Percentiles rank a stretch among this genome's conserved stretches.
These are phyloP conservation scores for Metschnikowia continentalis DNA, from an alignment of 805 yeast species.

Conservation along the genomic window DNA sequence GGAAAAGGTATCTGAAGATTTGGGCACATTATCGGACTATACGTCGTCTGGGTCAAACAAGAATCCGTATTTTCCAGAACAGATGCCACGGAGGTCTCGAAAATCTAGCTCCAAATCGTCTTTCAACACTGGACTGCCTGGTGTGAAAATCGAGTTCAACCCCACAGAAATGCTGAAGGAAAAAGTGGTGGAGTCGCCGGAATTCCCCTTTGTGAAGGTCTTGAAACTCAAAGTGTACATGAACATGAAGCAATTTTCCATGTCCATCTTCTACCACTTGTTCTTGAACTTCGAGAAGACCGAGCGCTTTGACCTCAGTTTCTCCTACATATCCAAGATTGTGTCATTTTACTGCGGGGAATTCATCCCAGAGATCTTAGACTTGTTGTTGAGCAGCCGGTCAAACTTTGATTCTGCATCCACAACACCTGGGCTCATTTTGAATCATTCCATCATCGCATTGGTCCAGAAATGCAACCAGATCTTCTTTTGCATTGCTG, in stretches of 20 bases:
- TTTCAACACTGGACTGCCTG: conserved; percentile 2
- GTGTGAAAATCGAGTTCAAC: conserved; percentile 2
- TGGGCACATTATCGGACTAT: conserved; percentile 5
- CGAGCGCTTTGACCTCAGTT: conserved; percentile 25
- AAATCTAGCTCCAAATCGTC: not conserved
- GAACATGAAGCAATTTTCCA: conserved; percentile 24
- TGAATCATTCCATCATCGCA: conserved; percentile 37
- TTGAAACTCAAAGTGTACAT: conserved; percentile 25
- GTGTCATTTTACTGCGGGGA: conserved; percentile 24
- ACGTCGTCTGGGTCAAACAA: not conserved
- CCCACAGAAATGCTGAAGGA: conserved; percentile 1
- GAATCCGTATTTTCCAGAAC: not conserved
- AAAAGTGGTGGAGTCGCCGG: not conserved
- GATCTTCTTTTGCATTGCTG: conserved; percentile 21
- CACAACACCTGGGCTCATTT: conserved; percentile 29
- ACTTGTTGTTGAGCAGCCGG: conserved; percentile 28
- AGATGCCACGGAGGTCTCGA: not conserved
- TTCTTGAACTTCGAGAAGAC: conserved; percentile 37
- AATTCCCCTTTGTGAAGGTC: conserved; percentile 12
- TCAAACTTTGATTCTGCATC: conserved; percentile 38
- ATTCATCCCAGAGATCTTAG: conserved; percentile 28
- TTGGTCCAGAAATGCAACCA: conserved; percentile 35
- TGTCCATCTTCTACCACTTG: conserved; percentile 31
- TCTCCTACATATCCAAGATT: conserved; percentile 31
- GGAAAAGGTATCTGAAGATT: conserved; percentile 1